Conservation (phyloP, 2,329 filamentous ascomycete genomes). For the Neofusicoccum sp. region DNA sequence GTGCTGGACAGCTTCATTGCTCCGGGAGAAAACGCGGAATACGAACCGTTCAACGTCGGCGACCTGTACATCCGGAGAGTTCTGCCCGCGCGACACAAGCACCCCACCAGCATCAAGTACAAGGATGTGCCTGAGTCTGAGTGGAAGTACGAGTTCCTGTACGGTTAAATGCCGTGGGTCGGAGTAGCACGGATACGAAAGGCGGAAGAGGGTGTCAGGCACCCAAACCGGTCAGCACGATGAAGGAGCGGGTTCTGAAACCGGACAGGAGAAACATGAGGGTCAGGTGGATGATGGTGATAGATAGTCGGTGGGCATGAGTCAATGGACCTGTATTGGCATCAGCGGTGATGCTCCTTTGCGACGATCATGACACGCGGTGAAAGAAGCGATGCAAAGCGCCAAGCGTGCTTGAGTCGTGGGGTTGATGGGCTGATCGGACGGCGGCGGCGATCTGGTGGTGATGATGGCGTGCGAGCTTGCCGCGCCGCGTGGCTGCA, state of each 20-base stretch:
- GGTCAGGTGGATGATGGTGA: conserved; percentile 5
- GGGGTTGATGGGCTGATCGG: neutral
- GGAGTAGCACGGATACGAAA: neutral
- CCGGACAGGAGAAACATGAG: neutral
- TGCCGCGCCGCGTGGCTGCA: neutral
- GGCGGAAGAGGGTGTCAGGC: neutral
- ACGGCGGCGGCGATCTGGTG: neutral
- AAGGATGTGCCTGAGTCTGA: conserved; percentile 37
- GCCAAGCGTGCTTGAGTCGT: neutral
- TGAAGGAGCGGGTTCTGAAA: neutral
- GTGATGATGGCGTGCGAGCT: neutral
- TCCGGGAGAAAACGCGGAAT: conserved; percentile 25
- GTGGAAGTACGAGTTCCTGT: conserved; percentile 31
- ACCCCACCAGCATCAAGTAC: conserved; percentile 43
- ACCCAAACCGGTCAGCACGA: neutral
- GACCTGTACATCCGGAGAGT: conserved; percentile 39
- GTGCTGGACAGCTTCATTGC: conserved; percentile 34
- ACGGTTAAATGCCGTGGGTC: conserved; percentile 17
- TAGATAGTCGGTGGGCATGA: conserved; percentile 14
- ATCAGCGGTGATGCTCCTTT: neutral
- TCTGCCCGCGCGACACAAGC: conserved; percentile 39
- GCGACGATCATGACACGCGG: conserved; percentile 16
- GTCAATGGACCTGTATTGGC: conserved; percentile 7
- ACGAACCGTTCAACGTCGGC: conserved; percentile 15
- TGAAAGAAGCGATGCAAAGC: neutral